Base-by-base conservation (phyloP, 805 yeast species). In the Yarrowia bubula region DNA sequence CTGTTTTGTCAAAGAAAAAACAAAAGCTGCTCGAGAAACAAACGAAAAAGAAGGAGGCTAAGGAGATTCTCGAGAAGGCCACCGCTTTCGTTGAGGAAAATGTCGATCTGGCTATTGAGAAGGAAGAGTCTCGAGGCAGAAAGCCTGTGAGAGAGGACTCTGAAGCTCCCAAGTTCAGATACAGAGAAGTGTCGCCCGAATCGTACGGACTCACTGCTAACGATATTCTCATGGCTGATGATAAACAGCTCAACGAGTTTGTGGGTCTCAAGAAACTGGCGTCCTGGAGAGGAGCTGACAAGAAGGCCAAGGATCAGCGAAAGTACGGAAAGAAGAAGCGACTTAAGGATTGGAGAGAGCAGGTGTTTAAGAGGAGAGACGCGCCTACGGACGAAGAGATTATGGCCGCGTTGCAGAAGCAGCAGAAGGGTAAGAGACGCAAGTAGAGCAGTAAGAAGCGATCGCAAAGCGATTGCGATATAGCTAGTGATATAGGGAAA, bases 121-220 rank as follows among this genome's bases (percentile, higher is more conserved):
- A 89, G 70, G 84, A 46, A 14, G 51, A 58, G 43, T 22, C 51
- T 17, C 64, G 64, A 35, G 65, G 65, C 8, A 37, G 55, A 35
- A 48, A 47, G 65, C 57, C 55, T 10, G 28, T 47, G 1, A 15
- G 47, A 32, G 68, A 70, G 13, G 70, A 67, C 18, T 66, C 65
- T 17, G 82, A 82, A 14, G 81, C 75, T 7, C 71, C 84, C 43
- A 82, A 80, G 64, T 93, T 95, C 81, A 86, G 86, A 71, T 95
- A 95, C 74, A 84, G 98, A 71, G 96, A 92, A 71, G 98, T 95
- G 4, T 92, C 97, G 0, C 98, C 99, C 8, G 98, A 95, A 72
- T 79, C 92, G 9, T 95, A 84, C 77, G 98, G 98, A 11, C 80
- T 95, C 57, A 81, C 89, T 0, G 83, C 95, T 0, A 82, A 95